Evolutionary conservation across 352 stramenopile species (phyloP).

Genomic region (Elongisporangium undulatum): DNA sequence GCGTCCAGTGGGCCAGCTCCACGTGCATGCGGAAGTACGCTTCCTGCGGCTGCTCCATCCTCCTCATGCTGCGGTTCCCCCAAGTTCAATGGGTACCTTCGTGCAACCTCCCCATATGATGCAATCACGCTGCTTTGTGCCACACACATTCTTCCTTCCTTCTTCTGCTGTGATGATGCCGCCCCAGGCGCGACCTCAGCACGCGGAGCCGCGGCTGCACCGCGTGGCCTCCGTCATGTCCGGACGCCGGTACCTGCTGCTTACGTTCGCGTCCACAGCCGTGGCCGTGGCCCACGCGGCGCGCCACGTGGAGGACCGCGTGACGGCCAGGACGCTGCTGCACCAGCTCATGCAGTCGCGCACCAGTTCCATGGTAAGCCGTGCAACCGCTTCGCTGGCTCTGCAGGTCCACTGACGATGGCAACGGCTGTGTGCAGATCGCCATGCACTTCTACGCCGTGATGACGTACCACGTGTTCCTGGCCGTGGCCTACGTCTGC

Average conservation of each 20-base stretch:
- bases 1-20: conserved; percentile 42
- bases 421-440: conserved; percentile 33
- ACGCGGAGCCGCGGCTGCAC: conserved; percentile 10
- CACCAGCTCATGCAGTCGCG: conserved; percentile 46
- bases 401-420: conserved; percentile 1
- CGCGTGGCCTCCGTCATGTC: conserved; percentile 40
- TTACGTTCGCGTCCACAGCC: conserved; percentile 51
- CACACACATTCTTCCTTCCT: neutral
- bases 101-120: neutral
- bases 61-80: neutral
- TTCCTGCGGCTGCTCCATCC: conserved; percentile 58
- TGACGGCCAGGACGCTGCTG: conserved; percentile 10
- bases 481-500: conserved; percentile 35
- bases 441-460: conserved; percentile 69
- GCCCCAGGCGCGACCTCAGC: neutral
- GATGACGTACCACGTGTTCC: conserved; percentile 59
- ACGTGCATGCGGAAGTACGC: conserved; percentile 78
- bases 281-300: conserved; percentile 43
- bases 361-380: conserved; percentile 46
- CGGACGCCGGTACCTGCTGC: conserved; percentile 54
- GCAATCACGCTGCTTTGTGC: neutral
- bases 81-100: neutral
- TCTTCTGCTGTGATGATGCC: neutral
- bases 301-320: conserved; percentile 25
- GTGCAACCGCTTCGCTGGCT: conserved; percentile 6